phyloP scores from a whole-genome alignment of 192 early-diverging fungal genomes.

The Podila clonocystis region DNA sequence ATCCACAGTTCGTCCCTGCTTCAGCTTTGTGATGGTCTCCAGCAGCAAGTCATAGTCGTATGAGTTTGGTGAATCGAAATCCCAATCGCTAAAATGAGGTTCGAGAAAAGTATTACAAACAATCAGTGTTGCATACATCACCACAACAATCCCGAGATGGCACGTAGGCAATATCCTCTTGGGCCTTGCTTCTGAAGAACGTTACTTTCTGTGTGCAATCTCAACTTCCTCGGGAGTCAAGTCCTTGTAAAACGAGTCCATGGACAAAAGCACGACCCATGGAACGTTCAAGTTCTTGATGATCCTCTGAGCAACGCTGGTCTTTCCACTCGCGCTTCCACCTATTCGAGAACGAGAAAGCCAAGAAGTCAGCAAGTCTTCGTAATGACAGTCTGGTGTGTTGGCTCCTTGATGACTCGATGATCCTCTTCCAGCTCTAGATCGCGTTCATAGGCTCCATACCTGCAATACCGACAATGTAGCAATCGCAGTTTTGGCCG shows the following conservation, averaged over 20 bases:
- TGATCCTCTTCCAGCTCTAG: background rate
- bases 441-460: background rate
- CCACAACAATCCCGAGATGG: too few relatives aligned
- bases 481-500: slow-evolving; percentile 71
- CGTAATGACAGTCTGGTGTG: too few relatives aligned
- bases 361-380: background rate
- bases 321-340: slow-evolving; percentile 87
- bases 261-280: slow-evolving; percentile 91
- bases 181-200: background rate
- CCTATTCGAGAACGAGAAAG: slow-evolving; percentile 38
- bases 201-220: slow-evolving; percentile 60
- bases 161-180: too few relatives aligned
- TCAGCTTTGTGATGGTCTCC: slow-evolving; percentile 77
- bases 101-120: background rate
- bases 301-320: slow-evolving; percentile 80
- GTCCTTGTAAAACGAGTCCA: slow-evolving; percentile 96
- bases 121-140: too few relatives aligned
- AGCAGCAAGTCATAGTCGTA: slow-evolving; percentile 86
- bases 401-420: too few relatives aligned
- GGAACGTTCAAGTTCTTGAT: slow-evolving; percentile 79
- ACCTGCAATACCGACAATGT: slow-evolving; percentile 82
- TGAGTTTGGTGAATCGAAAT: slow-evolving; percentile 94
- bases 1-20: slow-evolving; percentile 79
- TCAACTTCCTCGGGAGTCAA: slow-evolving; percentile 79
- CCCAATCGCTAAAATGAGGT: slow-evolving; percentile 70